Evolutionary conservation across 768 basidiomycete genomes (phyloP).

Genomic region (Porpolomopsis calyptriformis): DNA sequence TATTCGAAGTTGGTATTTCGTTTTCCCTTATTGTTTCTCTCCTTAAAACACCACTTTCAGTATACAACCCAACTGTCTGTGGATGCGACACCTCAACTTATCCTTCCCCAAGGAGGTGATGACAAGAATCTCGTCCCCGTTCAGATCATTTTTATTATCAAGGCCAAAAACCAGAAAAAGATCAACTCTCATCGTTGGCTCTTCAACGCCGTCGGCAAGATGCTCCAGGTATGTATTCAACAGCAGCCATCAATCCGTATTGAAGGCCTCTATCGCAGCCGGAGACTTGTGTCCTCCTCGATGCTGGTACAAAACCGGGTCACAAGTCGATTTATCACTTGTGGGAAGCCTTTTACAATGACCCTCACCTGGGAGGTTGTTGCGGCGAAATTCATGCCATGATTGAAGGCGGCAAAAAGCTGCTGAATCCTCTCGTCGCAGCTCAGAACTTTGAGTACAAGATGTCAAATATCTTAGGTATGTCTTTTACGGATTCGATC

Average conservation of each 20-base stretch:
- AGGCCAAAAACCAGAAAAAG: conserved; percentile 93
- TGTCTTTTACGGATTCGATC: conserved; percentile 7
- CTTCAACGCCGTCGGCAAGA: conserved; percentile 85
- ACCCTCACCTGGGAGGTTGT: conserved; percentile 70
- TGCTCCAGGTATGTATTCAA: conserved; percentile 45
- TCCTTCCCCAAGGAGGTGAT: conserved; percentile 82
- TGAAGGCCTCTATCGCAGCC: conserved; percentile 36
- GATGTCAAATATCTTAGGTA: conserved; percentile 93
- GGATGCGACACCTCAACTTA: conserved; percentile 80
- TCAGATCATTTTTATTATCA: conserved; percentile 82
- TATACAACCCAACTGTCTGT: conserved; percentile 96
- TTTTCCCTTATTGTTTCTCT: conserved; percentile 1
- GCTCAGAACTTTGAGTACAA: conserved; percentile 98
- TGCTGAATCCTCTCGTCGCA: conserved; percentile 85
- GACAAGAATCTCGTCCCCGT: conserved; percentile 90
- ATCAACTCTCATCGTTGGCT: conserved; percentile 95
- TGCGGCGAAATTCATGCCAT: conserved; percentile 96
- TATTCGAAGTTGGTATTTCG: conserved; percentile 68
- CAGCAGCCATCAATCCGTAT: background rate
- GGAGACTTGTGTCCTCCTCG: conserved; percentile 84
- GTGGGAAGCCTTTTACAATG: conserved; percentile 86
- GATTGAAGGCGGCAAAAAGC: conserved; percentile 86
- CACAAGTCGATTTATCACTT: conserved; percentile 93
- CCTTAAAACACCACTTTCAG: conserved; percentile 33
- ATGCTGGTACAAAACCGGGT: conserved; percentile 94